Evolutionary conservation across 78 protist species (phyloP), one percentile per base, ranked within the genome.

Genomic region (Parvularia atlantis): DNA sequence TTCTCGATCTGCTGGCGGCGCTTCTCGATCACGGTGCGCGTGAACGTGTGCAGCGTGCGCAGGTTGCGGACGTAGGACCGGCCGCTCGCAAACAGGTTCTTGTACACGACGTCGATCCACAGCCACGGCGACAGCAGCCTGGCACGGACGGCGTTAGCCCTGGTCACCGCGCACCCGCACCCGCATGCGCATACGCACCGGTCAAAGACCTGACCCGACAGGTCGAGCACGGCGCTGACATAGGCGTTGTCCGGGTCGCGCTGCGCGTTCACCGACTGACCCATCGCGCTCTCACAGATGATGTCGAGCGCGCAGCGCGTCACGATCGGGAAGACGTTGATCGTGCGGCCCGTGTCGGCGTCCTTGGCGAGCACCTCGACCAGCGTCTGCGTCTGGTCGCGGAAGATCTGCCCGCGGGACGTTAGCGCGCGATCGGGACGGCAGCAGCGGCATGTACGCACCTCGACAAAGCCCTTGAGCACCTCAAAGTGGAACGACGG

Each of bases 401-500:
- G 19, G 28, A 61, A 28, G 24, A 61, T 37, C 48, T 24, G n/a
- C n/a, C n/a, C n/a, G n/a, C n/a, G n/a, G n/a, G n/a, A n/a, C n/a
- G n/a, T n/a, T n/a, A n/a, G n/a, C n/a, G n/a, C n/a, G n/a, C n/a
- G n/a, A n/a, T n/a, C n/a, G n/a, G n/a, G n/a, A n/a, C n/a, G n/a
- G n/a, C n/a, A n/a, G n/a, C n/a, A n/a, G n/a, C n/a, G n/a, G n/a
- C n/a, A n/a, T n/a, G n/a, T n/a, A n/a, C n/a, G n/a, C 22, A 61
- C 19, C 33, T 33, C 52, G 66, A 26, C 10, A 26, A 39, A 36
- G 2, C 19, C 66, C 35, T 2, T 3, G 46, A 61, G 44, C 2
- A 61, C 36, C 17, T 61, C 66, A 39, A 61, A 61, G 46, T 61
- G 66, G 46, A 61, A 61, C 7, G 66, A 2, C 22, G 66, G 66